phyloP scores from a whole-genome alignment of 164 flowering plant species.

The Chimonanthus praecox region DNA sequence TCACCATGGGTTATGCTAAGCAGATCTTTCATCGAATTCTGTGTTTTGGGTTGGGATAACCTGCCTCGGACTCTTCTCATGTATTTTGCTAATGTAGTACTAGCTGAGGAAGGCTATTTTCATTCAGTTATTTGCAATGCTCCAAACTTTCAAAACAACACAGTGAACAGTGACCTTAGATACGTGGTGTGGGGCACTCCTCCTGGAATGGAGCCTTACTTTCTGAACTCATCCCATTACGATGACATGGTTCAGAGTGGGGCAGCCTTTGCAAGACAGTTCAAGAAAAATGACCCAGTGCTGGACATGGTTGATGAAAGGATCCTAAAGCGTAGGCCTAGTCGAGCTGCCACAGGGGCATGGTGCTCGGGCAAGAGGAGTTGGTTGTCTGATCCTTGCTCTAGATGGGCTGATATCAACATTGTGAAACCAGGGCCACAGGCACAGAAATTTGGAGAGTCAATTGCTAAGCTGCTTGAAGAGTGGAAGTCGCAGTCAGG shows the following conservation, averaged over 20 bases:
- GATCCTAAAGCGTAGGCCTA: conserved; percentile 53
- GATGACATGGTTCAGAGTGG: conserved; percentile 73
- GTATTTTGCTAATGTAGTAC: conserved; percentile 72
- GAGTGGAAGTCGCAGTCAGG: conserved; percentile 34
- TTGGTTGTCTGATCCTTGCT: conserved; percentile 73
- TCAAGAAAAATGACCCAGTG: conserved; percentile 55
- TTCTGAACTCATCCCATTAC: conserved; percentile 50
- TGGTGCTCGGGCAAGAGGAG: conserved; percentile 68
- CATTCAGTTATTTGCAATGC: conserved; percentile 87
- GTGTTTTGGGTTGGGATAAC: conserved; percentile 89
- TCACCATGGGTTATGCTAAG: conserved; percentile 87
- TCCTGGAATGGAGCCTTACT: conserved; percentile 84
- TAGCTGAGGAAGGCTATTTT: conserved; percentile 83
- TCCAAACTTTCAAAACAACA: conserved; percentile 65
- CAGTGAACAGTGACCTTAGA: conserved; percentile 75
- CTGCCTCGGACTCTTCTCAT: conserved; percentile 83
- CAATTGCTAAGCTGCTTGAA: conserved; percentile 39
- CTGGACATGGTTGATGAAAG: conserved; percentile 61
- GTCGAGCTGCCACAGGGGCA: conserved; percentile 58
- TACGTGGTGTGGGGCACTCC: conserved; percentile 89
- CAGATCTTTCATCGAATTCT: conserved; percentile 71
- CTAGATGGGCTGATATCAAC: conserved; percentile 79
- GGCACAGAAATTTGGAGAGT: conserved; percentile 43
- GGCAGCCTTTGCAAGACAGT: conserved; percentile 85
- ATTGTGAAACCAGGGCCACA: conserved; percentile 59